These are phyloP conservation scores for Russula abietina DNA, from an alignment of 768 basidiomycete genomes.

Conservation along the genomic window DNA sequence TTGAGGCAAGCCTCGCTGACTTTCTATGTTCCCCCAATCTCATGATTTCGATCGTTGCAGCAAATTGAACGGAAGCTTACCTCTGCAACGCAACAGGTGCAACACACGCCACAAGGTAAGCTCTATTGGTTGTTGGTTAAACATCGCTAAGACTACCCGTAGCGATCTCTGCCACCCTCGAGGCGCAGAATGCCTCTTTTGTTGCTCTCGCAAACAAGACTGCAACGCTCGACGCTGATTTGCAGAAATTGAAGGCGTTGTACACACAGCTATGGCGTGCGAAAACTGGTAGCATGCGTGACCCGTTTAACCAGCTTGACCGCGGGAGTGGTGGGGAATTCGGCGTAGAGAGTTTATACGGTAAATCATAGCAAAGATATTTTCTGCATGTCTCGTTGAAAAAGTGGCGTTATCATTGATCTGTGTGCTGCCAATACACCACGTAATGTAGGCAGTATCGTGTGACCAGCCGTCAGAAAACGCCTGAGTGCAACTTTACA, in stretches of 20 bases:
- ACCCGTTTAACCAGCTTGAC: constrained; percentile 61
- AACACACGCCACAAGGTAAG: constrained; percentile 70
- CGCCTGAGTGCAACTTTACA: too few relatives aligned
- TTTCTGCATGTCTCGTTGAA: not conserved
- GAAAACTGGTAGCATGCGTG: constrained; percentile 75
- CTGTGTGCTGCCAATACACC: not conserved
- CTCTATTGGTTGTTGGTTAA: constrained; percentile 1
- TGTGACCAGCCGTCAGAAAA: too few relatives aligned
- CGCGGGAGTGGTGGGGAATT: constrained; percentile 40
- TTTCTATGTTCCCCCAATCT: not conserved
- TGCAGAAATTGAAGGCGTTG: constrained; percentile 68
- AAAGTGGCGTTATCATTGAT: not conserved
- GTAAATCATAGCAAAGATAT: constrained; percentile 29
- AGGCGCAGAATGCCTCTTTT: constrained; percentile 74
- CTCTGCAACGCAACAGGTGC: constrained; percentile 55
- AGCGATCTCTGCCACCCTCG: constrained; percentile 72
- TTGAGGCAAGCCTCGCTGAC: constrained; percentile 43
- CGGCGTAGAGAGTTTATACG: constrained; percentile 45
- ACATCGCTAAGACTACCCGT: not conserved
- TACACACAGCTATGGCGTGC: constrained; percentile 77
- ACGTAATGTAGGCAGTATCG: too few relatives aligned
- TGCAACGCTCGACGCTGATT: constrained; percentile 63
- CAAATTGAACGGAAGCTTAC: constrained; percentile 82
- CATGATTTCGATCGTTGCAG: constrained; percentile 32
- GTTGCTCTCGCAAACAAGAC: constrained; percentile 72